Conservation (phyloP, 768 basidiomycete genomes). For the Tricholomella constricta region DNA sequence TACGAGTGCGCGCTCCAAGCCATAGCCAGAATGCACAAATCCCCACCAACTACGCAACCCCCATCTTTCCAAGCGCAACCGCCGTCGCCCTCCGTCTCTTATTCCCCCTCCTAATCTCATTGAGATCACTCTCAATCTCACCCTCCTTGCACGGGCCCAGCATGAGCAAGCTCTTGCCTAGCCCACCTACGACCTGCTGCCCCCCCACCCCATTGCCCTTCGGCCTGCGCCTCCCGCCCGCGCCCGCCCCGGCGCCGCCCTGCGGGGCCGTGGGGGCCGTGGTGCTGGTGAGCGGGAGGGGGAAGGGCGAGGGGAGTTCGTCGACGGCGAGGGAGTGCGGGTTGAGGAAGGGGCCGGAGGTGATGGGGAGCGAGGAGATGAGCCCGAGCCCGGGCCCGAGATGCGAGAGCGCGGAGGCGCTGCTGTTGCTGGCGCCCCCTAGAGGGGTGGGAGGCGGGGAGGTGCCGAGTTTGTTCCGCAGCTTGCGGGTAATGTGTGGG, state of each 20-base stretch:
- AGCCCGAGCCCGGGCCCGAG: slow-evolving; percentile 35
- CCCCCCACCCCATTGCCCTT: slow-evolving; percentile 58
- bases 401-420: too few species aligned
- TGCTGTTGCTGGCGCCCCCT: slow-evolving; percentile 37
- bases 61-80: slow-evolving; percentile 25
- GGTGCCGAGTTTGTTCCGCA: slow-evolving; percentile 77
- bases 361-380: slow-evolving; percentile 56
- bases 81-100: slow-evolving; percentile 55
- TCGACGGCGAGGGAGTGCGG: slow-evolving; percentile 86
- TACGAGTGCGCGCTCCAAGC: too few species aligned
- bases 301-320: slow-evolving; percentile 85
- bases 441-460: slow-evolving; percentile 80
- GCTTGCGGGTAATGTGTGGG: slow-evolving; percentile 80
- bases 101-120: slow-evolving; percentile 75
- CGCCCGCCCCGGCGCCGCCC: slow-evolving; percentile 36
- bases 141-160: slow-evolving; percentile 61
- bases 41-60: slow-evolving; percentile 5
- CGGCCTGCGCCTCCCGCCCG: slow-evolving; percentile 47
- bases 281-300: slow-evolving; percentile 66
- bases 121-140: slow-evolving; percentile 76
- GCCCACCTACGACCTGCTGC: slow-evolving; percentile 60
- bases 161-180: slow-evolving; percentile 71
- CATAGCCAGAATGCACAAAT: too few species aligned
- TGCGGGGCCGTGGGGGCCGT: slow-evolving; percentile 37
- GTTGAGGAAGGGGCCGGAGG: slow-evolving; percentile 70